Base-by-base conservation (phyloP, 805 yeast species). In the Suhomyces prunicola region DNA sequence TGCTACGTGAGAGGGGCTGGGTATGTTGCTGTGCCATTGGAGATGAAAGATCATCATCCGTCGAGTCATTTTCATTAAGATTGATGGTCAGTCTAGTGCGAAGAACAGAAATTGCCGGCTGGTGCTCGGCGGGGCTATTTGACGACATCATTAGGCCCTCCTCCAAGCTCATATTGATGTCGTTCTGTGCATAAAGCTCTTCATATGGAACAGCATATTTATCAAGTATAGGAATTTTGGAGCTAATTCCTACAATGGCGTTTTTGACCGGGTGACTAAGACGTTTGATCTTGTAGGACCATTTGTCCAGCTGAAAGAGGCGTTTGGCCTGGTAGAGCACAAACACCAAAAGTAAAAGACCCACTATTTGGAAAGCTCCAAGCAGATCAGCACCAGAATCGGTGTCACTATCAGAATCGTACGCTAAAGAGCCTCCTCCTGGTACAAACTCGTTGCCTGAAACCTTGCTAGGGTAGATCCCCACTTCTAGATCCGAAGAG, bases 381-480 rank as follows among this genome's bases (percentile, higher is more conserved):
- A 45, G 19, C 10, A 15, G 48, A 24, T 47, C 27, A 10, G 33
- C 47, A 29, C n/a, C 4, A 12, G 33, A 29, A 1, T 60, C 64
- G 19, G 59, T 61, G 40, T 60, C 68, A 10, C 57, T 53, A 45
- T 66, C 69, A 23, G 54, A 46, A 24, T 51, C 58, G 40, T 54
- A 52, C 44, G 27, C 40, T 19, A 35, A 19, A 7, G 17, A 31
- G 4, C 55, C 64, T 4, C 69, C 69, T 1, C 73, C 75, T 19
- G 76, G 63, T 3, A 73, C 66, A 57, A 72, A 73, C 24, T 52
- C 35, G 36, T 61, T 64, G 4, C 66, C 68, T 0, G 76, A 67
- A 7, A 72, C 63, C 8, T 66, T 71, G 55, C 81, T 72, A 2
- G 81, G 78, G 23, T 65, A 61, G 13, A 79, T 69, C 2, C 82